Evolutionary conservation across 805 yeast genomes (phyloP).

Genomic region (Jamesozyma lodderae): DNA sequence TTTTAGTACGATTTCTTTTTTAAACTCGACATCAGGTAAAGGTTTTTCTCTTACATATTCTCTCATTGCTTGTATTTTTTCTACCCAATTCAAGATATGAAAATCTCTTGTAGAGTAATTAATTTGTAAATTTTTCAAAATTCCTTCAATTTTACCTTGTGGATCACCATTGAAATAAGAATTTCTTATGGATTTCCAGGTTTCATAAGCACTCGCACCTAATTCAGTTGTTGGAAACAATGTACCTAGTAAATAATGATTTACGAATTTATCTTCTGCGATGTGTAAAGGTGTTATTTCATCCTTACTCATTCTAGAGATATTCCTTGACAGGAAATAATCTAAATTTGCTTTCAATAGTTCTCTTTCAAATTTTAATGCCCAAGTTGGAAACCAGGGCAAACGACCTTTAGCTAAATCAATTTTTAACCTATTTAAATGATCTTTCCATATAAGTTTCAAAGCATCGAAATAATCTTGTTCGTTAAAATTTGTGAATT

Average conservation of each 20-base stretch:
- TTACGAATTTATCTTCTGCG: neutral
- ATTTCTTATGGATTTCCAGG: constrained; percentile 1
- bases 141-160: neutral
- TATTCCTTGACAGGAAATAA: neutral
- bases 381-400: neutral
- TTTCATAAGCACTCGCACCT: neutral
- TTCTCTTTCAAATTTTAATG: neutral
- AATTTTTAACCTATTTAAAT: neutral
- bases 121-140: neutral
- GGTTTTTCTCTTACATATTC: neutral
- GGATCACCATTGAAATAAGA: neutral
- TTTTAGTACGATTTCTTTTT: neutral
- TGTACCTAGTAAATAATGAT: neutral
- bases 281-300: neutral
- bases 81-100: constrained; percentile 3
- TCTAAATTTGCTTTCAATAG: neutral
- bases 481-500: neutral
- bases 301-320: neutral
- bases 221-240: neutral
- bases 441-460: neutral
- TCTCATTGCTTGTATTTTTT: neutral
- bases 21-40: neutral
- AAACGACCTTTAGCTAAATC: neutral
- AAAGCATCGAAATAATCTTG: neutral
- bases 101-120: neutral